Base-by-base conservation (phyloP, 1,284 basidiomycete species). In the Uromyces viciae-fabae region DNA sequence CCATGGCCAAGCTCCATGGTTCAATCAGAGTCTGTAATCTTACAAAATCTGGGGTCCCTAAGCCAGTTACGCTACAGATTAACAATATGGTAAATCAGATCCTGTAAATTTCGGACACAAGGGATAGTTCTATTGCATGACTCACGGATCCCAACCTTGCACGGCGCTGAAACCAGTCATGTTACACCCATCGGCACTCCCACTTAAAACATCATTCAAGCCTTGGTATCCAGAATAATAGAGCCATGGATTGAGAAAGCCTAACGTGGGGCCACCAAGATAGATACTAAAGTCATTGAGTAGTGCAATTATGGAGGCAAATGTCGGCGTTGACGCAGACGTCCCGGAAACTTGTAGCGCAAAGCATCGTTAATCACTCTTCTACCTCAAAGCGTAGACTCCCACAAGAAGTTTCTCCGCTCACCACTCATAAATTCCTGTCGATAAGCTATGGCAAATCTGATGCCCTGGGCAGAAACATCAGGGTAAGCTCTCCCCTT, bases 201-300 rank as follows among this genome's bases (percentile, higher is more conserved):
- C 89, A 36, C 84, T 85, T 0, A 86, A 87, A 82, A 90, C 88
- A 82, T 89, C 89, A 82, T 87, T 88, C 83, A 89, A 86, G 14
- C 85, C 88, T 14, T 76, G 82, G n/a, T 84, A 84, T 36, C 82
- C 81, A 58, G 83, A 83, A 64, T 83, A 62, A 86, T 87, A 88
- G 74, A 88, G 84, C 82, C 88, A 86, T 7, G 89, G 89, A 85
- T 89, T 89, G 28, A 89, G 81, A 86, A 88, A 90, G 4, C 89
- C 89, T 3, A 89, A 85, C 64, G 86, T 82, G 9, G 84, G 83
- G 82, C 88, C 88, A 22, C 89, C 88, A 19, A 84, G 78, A 0
- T 85, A 83, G 56, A 89, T 83, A n/a, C 88, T 88, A n/a, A 87
- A 87, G 82, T 90, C 89, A 84, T 91, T 91, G 40, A 91, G 84